Evolutionary conservation across 352 stramenopile species (phyloP), one percentile per base, ranked within the genome.

Genomic region (Globisporangium echinulatum): DNA sequence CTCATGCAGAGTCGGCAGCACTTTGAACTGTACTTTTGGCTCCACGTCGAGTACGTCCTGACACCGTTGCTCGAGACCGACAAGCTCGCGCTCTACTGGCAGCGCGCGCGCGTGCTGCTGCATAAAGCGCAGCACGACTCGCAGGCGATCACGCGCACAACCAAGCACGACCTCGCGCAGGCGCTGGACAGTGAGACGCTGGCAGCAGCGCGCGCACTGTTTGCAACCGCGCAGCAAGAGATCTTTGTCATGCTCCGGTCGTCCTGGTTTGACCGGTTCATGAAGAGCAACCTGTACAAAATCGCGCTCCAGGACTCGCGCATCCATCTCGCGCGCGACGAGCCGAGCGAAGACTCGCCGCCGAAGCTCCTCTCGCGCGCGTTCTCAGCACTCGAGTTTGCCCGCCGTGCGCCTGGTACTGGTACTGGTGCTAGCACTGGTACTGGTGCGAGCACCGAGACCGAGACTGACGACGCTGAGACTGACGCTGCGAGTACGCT

Each of bases 1-100:
- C 62, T 94, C 33, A 92, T 94, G 85, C 82, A 94, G 56, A 92
- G 81, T 13, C 77, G 85, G 7, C 85, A 94, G 64, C 85, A 94
- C 61, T 92, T 94, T 61, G 83, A 92, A 46, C 67, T 94, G 7
- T 94, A 92, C 71, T 91, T 94, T 42, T 94, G 85, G 85, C 72
- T 94, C 15, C 85, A 94, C 63, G 79, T 92, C 40, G 85, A 94
- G 64, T 94, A 92, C 58, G 82, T 92, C 19, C 76, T 94, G 9
- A 91, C 90, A 53, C 82, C 77, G 2, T 57, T 89, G 39, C 50
- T 91, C 33, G 76, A 87, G 7, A 60, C 64, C 9, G 67, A 68
- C 3, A 79, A 79, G 2, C 69, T 70, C 39, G 62, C 71, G 49
- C 51, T 87, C 5, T 94, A 92, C 53, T 94, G 85, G 85, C 74